Percentiles rank a stretch among this genome's conserved stretches.
phyloP scores from a whole-genome alignment of 2,329 filamentous ascomycete genomes.

The Fusarium begoniae region DNA sequence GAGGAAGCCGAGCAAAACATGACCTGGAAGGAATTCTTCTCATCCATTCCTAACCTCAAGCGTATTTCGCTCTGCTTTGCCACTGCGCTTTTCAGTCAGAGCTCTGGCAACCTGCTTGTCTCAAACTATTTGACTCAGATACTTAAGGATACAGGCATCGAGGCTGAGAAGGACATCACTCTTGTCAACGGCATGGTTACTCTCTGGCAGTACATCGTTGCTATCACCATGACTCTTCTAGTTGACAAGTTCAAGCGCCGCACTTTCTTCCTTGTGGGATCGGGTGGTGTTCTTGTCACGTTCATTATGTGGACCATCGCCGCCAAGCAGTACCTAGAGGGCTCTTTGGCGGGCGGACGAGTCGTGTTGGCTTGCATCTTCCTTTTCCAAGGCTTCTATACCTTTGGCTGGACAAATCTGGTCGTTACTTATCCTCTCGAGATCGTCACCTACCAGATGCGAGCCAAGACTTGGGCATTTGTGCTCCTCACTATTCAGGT shows the following conservation, averaged over 20 bases:
- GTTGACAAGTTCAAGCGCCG: constrained; percentile 51
- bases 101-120: constrained; percentile 53
- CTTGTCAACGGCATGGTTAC: constrained; percentile 54
- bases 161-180: constrained; percentile 50
- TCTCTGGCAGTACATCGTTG: constrained; percentile 54
- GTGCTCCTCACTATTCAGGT: constrained; percentile 52
- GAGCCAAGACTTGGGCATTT: constrained; percentile 54
- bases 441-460: constrained; percentile 53
- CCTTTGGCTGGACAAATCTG: constrained; percentile 54
- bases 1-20: constrained; percentile 55
- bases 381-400: constrained; percentile 54
- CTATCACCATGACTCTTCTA: constrained; percentile 48
- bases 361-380: constrained; percentile 55
- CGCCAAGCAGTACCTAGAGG: constrained; percentile 50
- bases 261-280: constrained; percentile 51
- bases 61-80: constrained; percentile 52
- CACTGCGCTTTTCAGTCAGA: constrained; percentile 53
- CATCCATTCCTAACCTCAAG: constrained; percentile 51
- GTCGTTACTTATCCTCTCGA: constrained; percentile 56
- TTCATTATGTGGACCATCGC: constrained; percentile 54
- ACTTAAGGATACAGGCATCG: constrained; percentile 52
- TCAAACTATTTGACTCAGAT: constrained; percentile 54
- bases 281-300: constrained; percentile 50
- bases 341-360: constrained; percentile 45
- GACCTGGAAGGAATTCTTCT: constrained; percentile 55